These are phyloP conservation scores for Gaeumannomyces tritici DNA, from an alignment of 2,329 filamentous ascomycete species.

Conservation along the genomic window DNA sequence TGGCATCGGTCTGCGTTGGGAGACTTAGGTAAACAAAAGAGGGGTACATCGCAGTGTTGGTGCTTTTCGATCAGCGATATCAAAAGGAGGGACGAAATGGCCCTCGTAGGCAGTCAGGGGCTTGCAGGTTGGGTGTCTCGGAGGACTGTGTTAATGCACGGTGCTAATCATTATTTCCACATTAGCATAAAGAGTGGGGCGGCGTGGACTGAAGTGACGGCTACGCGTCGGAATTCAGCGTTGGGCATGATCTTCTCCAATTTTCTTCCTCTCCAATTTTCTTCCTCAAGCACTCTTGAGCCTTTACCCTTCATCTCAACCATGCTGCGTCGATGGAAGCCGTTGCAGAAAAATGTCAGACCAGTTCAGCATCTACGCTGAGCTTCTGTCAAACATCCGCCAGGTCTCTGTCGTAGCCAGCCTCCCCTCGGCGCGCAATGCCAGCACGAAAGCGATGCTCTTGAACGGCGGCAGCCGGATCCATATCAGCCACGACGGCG, in stretches of 20 bases:
- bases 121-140: no score
- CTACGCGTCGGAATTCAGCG: not conserved
- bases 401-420: conserved; percentile 51
- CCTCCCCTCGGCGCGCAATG: conserved; percentile 31
- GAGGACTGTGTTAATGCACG: no score
- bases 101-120: no score
- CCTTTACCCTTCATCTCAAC: not conserved
- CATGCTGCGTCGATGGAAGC: conserved; percentile 7
- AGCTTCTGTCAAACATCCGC: conserved; percentile 54
- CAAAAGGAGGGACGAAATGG: not conserved
- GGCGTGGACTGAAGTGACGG: not conserved
- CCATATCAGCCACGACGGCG: conserved; percentile 35
- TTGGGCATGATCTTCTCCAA: no score
- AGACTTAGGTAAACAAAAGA: not conserved
- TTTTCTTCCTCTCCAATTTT: not conserved
- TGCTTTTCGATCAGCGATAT: not conserved
- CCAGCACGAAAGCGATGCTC: conserved; percentile 32
- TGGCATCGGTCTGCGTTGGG: not conserved
- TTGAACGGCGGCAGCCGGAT: conserved; percentile 34
- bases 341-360: conserved; percentile 7
- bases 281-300: not conserved
- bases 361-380: conserved; percentile 42
- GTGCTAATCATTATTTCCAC: no score
- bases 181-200: not conserved
- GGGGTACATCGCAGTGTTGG: not conserved